phyloP scores from a whole-genome alignment of 805 yeast genomes.

The Maudiozyma barnettii region DNA sequence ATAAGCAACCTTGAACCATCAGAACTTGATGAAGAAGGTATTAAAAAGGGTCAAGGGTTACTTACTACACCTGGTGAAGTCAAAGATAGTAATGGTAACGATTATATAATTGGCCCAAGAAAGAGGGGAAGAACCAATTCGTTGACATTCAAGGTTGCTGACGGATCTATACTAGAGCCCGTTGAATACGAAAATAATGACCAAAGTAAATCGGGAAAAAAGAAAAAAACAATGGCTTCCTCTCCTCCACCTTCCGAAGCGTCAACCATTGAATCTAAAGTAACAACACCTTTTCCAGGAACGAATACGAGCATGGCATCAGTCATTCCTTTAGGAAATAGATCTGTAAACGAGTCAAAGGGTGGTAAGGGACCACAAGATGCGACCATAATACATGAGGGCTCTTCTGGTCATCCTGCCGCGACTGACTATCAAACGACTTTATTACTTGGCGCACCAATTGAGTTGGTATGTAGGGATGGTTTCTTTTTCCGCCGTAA shows the following conservation, averaged over 20 bases:
- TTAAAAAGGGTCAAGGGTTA: neutral
- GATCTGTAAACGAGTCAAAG: neutral
- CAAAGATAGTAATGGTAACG: neutral
- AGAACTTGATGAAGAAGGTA: too few relatives aligned
- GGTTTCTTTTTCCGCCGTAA: conserved; percentile 26
- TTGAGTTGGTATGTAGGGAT: conserved; percentile 25
- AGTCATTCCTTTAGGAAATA: neutral
- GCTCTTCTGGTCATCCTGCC: neutral
- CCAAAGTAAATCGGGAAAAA: neutral
- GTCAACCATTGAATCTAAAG: neutral
- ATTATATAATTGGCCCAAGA: neutral
- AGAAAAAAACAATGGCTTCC: neutral
- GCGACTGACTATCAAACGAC: conserved; percentile 9
- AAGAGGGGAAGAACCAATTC: neutral
- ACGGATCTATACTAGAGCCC: neutral
- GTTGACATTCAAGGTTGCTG: neutral
- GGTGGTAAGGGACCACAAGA: neutral
- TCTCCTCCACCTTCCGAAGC: neutral
- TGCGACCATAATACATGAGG: neutral
- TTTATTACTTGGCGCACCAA: conserved; percentile 20
- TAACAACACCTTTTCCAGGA: neutral
- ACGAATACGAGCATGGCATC: neutral
- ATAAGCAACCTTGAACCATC: too few relatives aligned
- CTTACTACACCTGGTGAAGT: neutral
- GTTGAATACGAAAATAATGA: neutral